Conservation (phyloP, 176 grass and related monocot species). For the Phyllostachys edulis region DNA sequence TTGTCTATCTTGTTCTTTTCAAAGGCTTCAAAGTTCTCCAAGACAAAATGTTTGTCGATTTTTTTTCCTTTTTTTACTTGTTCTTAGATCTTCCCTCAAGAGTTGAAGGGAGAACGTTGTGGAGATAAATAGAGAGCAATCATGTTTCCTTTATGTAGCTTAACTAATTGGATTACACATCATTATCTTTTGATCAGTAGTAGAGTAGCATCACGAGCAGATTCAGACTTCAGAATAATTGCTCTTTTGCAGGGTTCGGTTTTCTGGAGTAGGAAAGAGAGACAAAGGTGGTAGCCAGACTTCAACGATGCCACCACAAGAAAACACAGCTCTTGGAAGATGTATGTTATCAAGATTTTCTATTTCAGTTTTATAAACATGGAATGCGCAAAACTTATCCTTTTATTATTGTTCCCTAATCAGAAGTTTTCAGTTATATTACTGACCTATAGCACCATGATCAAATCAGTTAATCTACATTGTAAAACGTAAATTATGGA, state of each 20-base stretch:
- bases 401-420: neutral
- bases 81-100: neutral
- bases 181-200: neutral
- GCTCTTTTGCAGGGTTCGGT: conserved; percentile 31
- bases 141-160: neutral
- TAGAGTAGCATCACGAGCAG: neutral
- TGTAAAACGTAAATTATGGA: neutral
- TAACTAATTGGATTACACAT: neutral
- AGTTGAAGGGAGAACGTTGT: neutral
- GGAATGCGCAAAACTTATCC: neutral
- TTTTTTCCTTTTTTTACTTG: neutral
- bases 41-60: neutral
- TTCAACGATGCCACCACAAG: conserved; percentile 1
- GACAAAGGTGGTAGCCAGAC: conserved; percentile 1
- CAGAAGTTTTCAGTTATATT: neutral
- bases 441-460: neutral
- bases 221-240: conserved; percentile 5
- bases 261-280: conserved; percentile 41
- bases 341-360: conserved; percentile 26
- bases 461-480: neutral
- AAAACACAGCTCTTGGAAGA: conserved; percentile 30
- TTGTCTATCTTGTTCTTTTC: neutral
- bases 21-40: neutral
- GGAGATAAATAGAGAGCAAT: neutral
- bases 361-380: neutral